These are phyloP conservation scores for Aspergillus arachidicola DNA, from an alignment of 2,329 filamentous ascomycete genomes.

Conservation along the genomic window DNA sequence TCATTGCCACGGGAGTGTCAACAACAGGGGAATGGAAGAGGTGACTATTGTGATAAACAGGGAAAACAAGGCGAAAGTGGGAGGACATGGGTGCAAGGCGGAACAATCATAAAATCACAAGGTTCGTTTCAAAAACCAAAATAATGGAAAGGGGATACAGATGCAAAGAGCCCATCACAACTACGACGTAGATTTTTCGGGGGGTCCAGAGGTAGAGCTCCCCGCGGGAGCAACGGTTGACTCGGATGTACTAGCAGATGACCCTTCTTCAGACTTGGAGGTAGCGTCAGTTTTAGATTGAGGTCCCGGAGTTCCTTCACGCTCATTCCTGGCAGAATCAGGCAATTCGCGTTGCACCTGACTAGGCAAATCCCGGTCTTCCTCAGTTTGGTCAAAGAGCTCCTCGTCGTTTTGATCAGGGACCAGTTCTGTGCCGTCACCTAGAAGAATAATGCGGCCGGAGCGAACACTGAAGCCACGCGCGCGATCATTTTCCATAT, in stretches of 20 bases:
- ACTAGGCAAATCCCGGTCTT: constrained; percentile 80
- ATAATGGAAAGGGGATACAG: constrained; percentile 16
- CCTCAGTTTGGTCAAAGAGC: constrained; percentile 90
- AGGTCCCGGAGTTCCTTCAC: constrained; percentile 57
- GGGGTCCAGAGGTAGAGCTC: constrained; percentile 22
- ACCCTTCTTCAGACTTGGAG: constrained; percentile 21
- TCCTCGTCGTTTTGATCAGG: constrained; percentile 87
- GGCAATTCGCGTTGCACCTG: constrained; percentile 70
- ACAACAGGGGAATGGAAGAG: constrained; percentile 14
- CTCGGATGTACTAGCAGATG: constrained; percentile 36
- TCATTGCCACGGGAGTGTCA: constrained; percentile 17
- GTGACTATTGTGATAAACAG: constrained; percentile 18
- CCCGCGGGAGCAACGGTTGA: constrained; percentile 43
- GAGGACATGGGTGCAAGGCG: constrained; percentile 16
- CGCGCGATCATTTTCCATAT: constrained; percentile 54
- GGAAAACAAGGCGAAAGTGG: constrained; percentile 15
- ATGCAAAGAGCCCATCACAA: constrained; percentile 19
- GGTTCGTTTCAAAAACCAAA: constrained; percentile 25
- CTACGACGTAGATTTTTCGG: constrained; percentile 36
- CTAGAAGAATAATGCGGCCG: constrained; percentile 89
- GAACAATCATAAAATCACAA: constrained; percentile 23
- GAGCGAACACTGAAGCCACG: constrained; percentile 72
- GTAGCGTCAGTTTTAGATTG: constrained; percentile 36
- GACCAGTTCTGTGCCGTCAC: constrained; percentile 90
- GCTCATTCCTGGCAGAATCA: constrained; percentile 43